Evolutionary conservation across 352 stramenopile genomes (phyloP), one percentile per base, ranked within the genome.

Genomic region (Pythium plurisporium): DNA sequence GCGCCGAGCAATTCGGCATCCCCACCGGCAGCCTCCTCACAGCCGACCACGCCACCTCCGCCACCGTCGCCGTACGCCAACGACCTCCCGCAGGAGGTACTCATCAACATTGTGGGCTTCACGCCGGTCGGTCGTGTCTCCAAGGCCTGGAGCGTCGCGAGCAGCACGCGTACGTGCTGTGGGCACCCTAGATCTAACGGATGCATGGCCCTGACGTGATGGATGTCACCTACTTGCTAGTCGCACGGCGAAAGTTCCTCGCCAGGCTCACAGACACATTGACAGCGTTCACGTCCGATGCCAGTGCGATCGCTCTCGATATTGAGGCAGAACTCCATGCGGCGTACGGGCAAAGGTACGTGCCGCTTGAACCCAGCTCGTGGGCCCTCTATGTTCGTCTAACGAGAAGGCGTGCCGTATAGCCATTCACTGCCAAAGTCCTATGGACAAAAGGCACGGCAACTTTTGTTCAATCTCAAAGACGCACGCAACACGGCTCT

Each of bases 401-500:
- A n/a, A n/a, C n/a, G n/a, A n/a, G n/a, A n/a, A n/a, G n/a, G n/a
- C n/a, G n/a, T n/a, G n/a, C n/a, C 5, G n/a, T 33, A 20, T 49
- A 87, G 82, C 38, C 86, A 73, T 40, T 79, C 76, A 6, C 53
- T 94, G 11, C 78, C 84, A 7, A 94, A 90, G 52, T 71, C 74
- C 8, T 94, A 94, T 57, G 79, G 72, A 3, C 80, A 92, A 52
- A 91, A 91, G 59, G 84, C 82, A 26, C 72, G 84, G 25, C 82
- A 86, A 47, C 69, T 94, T 33, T 54, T 91, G 43, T 94, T 94
- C 69, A 94, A 94, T 49, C 60, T 94, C 12, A 87, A 88, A 30
- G 82, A 94, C 68, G 61, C 56, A 9, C 79, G 80, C 26, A 92
- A 94, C 50, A 59, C 73, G 0, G 63, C 76, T 14, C 65, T 94